These are phyloP conservation scores for Suhomyces kunorum DNA, from an alignment of 1,139 yeast genomes.

Conservation along the genomic window DNA sequence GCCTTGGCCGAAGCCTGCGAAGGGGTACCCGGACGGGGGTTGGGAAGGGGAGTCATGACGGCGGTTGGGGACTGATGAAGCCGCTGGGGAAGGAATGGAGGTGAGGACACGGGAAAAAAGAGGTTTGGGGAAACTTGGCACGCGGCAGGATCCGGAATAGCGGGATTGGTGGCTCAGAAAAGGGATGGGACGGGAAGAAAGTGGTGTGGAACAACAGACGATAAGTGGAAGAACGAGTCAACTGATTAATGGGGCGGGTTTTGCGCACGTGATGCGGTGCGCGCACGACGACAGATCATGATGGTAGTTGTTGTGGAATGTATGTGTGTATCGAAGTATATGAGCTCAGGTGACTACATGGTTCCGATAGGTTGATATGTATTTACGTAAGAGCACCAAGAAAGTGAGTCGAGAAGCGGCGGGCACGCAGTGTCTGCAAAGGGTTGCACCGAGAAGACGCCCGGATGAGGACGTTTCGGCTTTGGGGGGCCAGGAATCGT, in stretches of 20 bases:
- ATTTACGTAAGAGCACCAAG: conserved; percentile 6
- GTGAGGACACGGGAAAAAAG: not conserved
- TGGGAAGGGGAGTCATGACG: conserved; percentile 4
- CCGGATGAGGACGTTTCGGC: too few species aligned
- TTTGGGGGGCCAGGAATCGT: too few species aligned
- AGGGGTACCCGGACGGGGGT: conserved; percentile 12
- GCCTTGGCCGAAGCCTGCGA: conserved; percentile 7
- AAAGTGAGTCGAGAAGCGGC: conserved; percentile 1
- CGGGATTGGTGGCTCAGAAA: not conserved
- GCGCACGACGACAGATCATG: not conserved
- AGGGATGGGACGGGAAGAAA: not conserved
- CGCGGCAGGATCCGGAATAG: not conserved
- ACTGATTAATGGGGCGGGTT: conserved; percentile 4
- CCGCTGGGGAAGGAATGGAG: not conserved
- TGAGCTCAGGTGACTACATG: not conserved
- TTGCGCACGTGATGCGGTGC: not conserved
- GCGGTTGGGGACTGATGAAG: not conserved
- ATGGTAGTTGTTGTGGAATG: too few species aligned
- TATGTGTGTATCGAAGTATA: too few species aligned
- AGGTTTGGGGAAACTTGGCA: not conserved
- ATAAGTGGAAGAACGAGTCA: conserved; percentile 1
- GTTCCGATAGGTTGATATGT: conserved; percentile 2
- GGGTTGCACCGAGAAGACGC: too few species aligned
- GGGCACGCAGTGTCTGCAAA: not conserved
- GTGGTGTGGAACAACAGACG: conserved; percentile 1